Evolutionary conservation across 306 rosid species (phyloP).

Genomic region (Canavalia ensiformis): DNA sequence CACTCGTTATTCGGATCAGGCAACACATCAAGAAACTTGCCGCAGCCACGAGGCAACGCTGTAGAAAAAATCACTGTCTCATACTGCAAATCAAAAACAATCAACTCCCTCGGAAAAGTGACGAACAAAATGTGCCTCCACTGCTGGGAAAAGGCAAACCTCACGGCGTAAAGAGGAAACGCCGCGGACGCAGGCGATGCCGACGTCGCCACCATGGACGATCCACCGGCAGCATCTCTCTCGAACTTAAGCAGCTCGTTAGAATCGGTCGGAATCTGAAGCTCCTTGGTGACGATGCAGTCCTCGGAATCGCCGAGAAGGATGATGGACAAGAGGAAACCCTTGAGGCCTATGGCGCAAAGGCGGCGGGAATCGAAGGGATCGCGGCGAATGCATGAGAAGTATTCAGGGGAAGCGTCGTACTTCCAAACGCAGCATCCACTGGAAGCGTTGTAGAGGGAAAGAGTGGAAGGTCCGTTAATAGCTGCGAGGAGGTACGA

Average conservation of each 20-base stretch:
- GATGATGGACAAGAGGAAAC: constrained; percentile 71
- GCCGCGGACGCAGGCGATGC: constrained; percentile 65
- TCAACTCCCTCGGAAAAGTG: constrained; percentile 88
- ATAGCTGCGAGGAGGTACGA: constrained; percentile 72
- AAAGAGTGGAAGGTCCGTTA: constrained; percentile 76
- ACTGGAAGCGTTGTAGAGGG: constrained; percentile 65
- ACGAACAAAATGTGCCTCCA: constrained; percentile 84
- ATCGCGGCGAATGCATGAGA: constrained; percentile 87
- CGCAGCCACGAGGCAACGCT: constrained; percentile 84
- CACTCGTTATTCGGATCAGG: constrained; percentile 84
- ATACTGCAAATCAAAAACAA: constrained; percentile 92
- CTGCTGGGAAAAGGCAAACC: constrained; percentile 75
- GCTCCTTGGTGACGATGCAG: constrained; percentile 67
- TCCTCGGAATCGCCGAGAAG: constrained; percentile 75
- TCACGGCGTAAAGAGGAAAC: constrained; percentile 72
- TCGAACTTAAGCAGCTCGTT: constrained; percentile 75
- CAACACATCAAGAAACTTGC: constrained; percentile 88
- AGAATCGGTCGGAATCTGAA: constrained; percentile 71
- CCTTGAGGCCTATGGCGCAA: constrained; percentile 83
- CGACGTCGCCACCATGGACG: constrained; percentile 30
- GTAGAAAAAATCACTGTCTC: constrained; percentile 68
- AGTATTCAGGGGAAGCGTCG: constrained; percentile 76
- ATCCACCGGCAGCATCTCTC: constrained; percentile 53
- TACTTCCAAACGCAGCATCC: constrained; percentile 92
- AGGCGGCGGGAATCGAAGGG: constrained; percentile 93